These are phyloP conservation scores for Euphorbia tirucalli DNA, from an alignment of 345 rosid species.

Conservation along the genomic window DNA sequence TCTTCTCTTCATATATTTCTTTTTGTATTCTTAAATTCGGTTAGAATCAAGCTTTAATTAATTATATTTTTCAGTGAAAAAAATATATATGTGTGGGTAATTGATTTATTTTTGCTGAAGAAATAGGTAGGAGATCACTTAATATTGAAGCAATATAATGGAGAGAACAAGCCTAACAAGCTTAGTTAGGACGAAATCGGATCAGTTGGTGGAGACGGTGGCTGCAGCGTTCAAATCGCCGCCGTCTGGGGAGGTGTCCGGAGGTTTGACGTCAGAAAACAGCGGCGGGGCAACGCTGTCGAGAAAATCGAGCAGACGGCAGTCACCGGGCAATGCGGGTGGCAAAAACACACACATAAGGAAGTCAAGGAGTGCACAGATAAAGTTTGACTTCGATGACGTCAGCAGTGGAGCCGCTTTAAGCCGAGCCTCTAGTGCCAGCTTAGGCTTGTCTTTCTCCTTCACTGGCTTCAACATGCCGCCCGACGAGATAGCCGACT, in stretches of 20 bases:
- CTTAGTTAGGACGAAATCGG: slow-evolving; percentile 74
- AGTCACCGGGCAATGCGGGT: slow-evolving; percentile 54
- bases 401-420: slow-evolving; percentile 80
- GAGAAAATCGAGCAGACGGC: slow-evolving; percentile 68
- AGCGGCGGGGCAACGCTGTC: slow-evolving; percentile 45
- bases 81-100: too few species aligned
- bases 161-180: slow-evolving; percentile 57
- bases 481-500: slow-evolving; percentile 73
- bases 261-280: slow-evolving; percentile 17
- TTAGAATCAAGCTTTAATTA: too few species aligned
- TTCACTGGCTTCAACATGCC: slow-evolving; percentile 92
- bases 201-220: slow-evolving; percentile 63
- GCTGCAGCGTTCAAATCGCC: slow-evolving; percentile 79
- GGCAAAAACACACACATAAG: slow-evolving; percentile 68
- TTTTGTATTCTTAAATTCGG: not conserved
- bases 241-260: slow-evolving; percentile 17
- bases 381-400: slow-evolving; percentile 70
- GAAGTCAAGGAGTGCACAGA: slow-evolving; percentile 85
- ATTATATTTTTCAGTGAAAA: too few species aligned
- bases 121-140: too few species aligned
- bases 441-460: slow-evolving; percentile 84
- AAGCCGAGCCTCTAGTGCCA: slow-evolving; percentile 95
- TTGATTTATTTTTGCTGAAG: too few species aligned
- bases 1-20: too few species aligned
- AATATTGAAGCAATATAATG: too few species aligned